Evolutionary conservation across 805 yeast genomes (phyloP).

Genomic region (Saccharomyces kudriavzevii): DNA sequence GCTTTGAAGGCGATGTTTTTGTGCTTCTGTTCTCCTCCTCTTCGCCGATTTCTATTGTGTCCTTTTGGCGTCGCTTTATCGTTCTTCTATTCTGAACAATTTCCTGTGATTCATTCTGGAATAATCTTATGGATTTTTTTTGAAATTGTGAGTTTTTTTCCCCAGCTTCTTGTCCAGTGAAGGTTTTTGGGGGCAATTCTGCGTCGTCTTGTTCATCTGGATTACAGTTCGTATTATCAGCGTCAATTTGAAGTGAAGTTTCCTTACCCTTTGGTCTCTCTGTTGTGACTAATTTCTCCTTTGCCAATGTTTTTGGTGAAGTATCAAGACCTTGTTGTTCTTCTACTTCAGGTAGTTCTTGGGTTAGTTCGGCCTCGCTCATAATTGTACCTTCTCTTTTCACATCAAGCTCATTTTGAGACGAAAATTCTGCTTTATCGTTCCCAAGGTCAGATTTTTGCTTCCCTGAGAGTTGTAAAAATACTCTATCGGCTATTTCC

Average conservation of each 20-base stretch:
- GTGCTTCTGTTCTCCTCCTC: constrained; percentile 4
- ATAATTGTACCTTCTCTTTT: constrained; percentile 7
- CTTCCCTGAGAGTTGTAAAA: constrained; percentile 14
- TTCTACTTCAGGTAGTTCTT: constrained; percentile 27
- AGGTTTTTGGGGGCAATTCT: background rate
- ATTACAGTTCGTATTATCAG: background rate
- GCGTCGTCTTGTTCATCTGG: background rate
- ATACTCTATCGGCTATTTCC: constrained; percentile 4
- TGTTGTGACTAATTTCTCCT: background rate
- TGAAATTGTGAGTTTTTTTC: background rate
- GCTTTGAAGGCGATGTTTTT: constrained; percentile 3
- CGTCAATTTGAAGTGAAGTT: background rate
- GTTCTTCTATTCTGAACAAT: constrained; percentile 10
- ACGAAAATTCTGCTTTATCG: background rate
- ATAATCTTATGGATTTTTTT: background rate
- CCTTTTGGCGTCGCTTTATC: constrained; percentile 3
- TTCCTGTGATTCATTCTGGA: constrained; percentile 12
- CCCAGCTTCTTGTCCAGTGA: background rate
- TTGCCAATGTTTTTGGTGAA: background rate
- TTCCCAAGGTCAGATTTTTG: constrained; percentile 2
- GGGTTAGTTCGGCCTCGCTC: constrained; percentile 25
- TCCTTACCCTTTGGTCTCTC: background rate
- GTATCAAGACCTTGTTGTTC: constrained; percentile 3
- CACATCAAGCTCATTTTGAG: background rate
- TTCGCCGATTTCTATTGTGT: constrained; percentile 4